These are phyloP conservation scores for Magnaporthiopsis incrustans DNA, from an alignment of 2,329 filamentous ascomycete species.

Conservation along the genomic window DNA sequence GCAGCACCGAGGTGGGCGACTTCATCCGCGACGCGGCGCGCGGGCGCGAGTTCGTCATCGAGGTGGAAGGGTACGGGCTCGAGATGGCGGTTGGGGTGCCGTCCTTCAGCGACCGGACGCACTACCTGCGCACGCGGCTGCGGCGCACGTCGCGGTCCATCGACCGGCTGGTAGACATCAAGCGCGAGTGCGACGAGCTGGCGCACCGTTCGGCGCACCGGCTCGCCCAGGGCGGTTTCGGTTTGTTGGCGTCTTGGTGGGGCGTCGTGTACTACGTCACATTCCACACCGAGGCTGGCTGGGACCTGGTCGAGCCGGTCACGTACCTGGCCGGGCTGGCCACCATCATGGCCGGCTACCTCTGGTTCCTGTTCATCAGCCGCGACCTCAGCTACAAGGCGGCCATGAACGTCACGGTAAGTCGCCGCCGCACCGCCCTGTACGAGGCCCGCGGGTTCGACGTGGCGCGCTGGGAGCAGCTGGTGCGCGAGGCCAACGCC, in stretches of 20 bases:
- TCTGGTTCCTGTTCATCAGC: constrained; percentile 93
- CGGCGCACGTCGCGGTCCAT: constrained; percentile 64
- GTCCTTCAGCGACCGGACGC: constrained; percentile 82
- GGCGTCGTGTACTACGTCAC: constrained; percentile 67
- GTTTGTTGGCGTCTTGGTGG: constrained; percentile 69
- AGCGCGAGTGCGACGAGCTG: constrained; percentile 70
- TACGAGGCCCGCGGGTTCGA: constrained; percentile 74
- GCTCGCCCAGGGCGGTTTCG: constrained; percentile 74
- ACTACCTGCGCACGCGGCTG: constrained; percentile 73
- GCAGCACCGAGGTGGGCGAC: constrained; percentile 83
- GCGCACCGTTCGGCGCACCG: constrained; percentile 72
- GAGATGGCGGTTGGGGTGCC: constrained; percentile 76
- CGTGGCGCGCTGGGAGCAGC: constrained; percentile 63
- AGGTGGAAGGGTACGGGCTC: constrained; percentile 59
- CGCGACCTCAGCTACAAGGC: constrained; percentile 80
- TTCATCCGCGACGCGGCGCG: constrained; percentile 86
- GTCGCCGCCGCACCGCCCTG: constrained; percentile 64
- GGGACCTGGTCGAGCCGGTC: constrained; percentile 86
- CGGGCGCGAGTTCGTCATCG: constrained; percentile 75
- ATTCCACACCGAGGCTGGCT: constrained; percentile 69
- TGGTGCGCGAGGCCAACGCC: constrained; percentile 73
- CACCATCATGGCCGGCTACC: constrained; percentile 80
- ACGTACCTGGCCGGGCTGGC: constrained; percentile 84
- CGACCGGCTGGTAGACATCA: constrained; percentile 61
- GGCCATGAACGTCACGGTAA: constrained; percentile 81